Conservation (phyloP, 2,329 filamentous ascomycete species). For the Lasiodiplodia sp. region DNA sequence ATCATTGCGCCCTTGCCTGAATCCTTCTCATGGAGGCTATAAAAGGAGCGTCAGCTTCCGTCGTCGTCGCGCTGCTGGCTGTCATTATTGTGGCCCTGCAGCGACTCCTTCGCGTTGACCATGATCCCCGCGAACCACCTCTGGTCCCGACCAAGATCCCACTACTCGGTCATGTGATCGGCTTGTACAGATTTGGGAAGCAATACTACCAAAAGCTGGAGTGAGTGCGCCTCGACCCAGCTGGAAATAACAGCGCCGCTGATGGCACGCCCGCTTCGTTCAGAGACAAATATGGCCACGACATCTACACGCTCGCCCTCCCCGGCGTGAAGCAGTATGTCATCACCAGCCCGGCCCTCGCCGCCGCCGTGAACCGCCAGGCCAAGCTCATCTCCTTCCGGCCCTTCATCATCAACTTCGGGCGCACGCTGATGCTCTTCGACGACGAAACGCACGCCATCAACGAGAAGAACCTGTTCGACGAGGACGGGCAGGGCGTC, state of each 20-base stretch:
- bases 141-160: slow-evolving; percentile 52
- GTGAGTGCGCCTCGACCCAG: slow-evolving; percentile 37
- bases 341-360: slow-evolving; percentile 51
- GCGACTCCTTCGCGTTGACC: slow-evolving; percentile 18
- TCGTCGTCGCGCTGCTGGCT: background rate
- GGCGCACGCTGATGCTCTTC: slow-evolving; percentile 49
- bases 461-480: slow-evolving; percentile 7
- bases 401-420: slow-evolving; percentile 50
- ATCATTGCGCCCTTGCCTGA: too few relatives aligned
- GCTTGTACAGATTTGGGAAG: slow-evolving; percentile 47
- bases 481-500: slow-evolving; percentile 2
- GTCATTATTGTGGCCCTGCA: background rate
- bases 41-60: background rate
- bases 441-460: slow-evolving; percentile 34
- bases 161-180: slow-evolving; percentile 56
- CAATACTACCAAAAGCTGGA: slow-evolving; percentile 49
- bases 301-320: slow-evolving; percentile 56
- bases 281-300: slow-evolving; percentile 36
- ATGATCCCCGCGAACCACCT: slow-evolving; percentile 52
- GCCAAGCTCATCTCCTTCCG: slow-evolving; percentile 53
- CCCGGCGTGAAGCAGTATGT: slow-evolving; percentile 55
- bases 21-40: background rate
- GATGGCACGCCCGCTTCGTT: background rate
- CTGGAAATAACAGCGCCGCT: background rate
- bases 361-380: slow-evolving; percentile 50